Percentiles rank a stretch among this genome's conserved stretches.
phyloP scores from a whole-genome alignment of 1,284 basidiomycete genomes.

The Cutaneotrichosporon sp. region DNA sequence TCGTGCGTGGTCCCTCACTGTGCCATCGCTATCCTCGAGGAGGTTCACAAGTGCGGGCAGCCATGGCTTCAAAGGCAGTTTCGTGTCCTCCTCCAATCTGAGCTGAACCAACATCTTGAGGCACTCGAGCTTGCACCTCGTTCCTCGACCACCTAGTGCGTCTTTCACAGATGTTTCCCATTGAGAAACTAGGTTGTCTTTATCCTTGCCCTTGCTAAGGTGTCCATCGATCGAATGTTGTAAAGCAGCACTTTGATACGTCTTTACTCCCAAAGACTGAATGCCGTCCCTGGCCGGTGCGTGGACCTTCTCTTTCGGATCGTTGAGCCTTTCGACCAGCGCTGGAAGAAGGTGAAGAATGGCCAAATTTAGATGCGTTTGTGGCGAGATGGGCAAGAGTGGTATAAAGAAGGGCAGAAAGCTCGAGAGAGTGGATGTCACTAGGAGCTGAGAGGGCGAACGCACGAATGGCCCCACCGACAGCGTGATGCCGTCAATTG shows the following conservation, averaged over 20 bases:
- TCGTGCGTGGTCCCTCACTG: constrained; percentile 79
- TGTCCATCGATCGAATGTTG: constrained; percentile 5
- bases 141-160: constrained; percentile 66
- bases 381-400: constrained; percentile 22
- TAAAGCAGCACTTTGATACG: constrained; percentile 16
- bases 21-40: constrained; percentile 83
- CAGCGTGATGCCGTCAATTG: constrained; percentile 39
- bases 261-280: constrained; percentile 26
- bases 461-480: constrained; percentile 33
- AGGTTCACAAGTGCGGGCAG: constrained; percentile 72
- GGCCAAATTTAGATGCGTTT: constrained; percentile 26
- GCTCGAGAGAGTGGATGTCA: constrained; percentile 31
- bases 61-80: constrained; percentile 78
- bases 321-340: constrained; percentile 41
- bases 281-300: constrained; percentile 30
- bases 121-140: constrained; percentile 55
- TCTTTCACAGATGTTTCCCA: constrained; percentile 74
- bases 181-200: constrained; percentile 65
- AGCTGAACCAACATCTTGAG: constrained; percentile 47
- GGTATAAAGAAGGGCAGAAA: constrained; percentile 43
- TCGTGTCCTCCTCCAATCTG: constrained; percentile 69
- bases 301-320: constrained; percentile 42
- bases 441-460: constrained; percentile 35
- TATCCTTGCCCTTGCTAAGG: constrained; percentile 58
- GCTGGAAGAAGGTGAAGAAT: constrained; percentile 32